Evolutionary conservation across 1,284 basidiomycete genomes (phyloP).

Genomic region (Puccinia novopanici): DNA sequence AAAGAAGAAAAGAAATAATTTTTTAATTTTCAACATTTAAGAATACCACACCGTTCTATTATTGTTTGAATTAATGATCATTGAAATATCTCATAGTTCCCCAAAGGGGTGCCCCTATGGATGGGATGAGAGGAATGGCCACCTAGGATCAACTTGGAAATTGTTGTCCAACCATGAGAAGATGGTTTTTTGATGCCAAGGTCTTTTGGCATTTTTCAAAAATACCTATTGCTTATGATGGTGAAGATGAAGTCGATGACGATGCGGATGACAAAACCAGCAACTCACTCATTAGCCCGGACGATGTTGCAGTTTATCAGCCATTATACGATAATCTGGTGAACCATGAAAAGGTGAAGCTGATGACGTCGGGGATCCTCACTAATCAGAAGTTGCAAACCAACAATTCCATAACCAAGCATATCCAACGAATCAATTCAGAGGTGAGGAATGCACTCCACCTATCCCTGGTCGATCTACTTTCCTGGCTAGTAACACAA

Average conservation of each 20-base stretch:
- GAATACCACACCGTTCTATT: too few species aligned
- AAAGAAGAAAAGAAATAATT: too few species aligned
- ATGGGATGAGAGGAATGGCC: background rate
- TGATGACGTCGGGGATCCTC: too few species aligned
- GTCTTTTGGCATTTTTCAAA: background rate
- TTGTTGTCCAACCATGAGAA: background rate
- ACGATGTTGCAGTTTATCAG: background rate
- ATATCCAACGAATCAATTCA: background rate
- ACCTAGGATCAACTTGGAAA: background rate
- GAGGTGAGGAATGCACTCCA: too few species aligned
- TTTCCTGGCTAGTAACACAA: background rate
- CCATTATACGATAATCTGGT: background rate
- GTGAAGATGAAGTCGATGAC: background rate
- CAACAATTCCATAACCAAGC: background rate
- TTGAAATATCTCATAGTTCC: too few species aligned
- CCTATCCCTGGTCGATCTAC: too few species aligned
- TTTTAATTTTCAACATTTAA: too few species aligned
- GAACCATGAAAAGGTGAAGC: background rate
- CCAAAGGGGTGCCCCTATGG: background rate
- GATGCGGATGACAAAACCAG: background rate
- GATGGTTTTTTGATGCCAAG: background rate
- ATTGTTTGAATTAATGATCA: too few species aligned
- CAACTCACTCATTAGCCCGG: background rate
- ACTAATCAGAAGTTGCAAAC: background rate
- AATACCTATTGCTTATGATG: background rate